phyloP scores from a whole-genome alignment of 306 rosid genomes.

The Acacia crassicarpa region DNA sequence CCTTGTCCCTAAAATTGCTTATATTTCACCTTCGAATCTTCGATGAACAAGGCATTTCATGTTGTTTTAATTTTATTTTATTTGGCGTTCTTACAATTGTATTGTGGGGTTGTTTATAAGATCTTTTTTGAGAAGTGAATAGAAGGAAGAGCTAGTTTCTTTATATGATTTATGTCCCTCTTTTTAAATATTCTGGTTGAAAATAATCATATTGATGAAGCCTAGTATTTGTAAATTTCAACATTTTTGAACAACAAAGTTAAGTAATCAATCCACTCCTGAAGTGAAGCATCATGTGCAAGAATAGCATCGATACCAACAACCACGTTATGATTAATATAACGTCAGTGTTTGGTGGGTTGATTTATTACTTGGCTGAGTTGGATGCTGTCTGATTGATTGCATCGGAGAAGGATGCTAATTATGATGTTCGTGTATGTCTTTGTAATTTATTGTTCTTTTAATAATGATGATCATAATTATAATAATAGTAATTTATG shows the following conservation, averaged over 20 bases:
- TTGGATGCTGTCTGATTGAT: neutral
- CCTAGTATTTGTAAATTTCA: neutral
- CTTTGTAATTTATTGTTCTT: slow-evolving; percentile 18
- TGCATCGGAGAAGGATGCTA: neutral
- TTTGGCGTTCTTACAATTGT: neutral
- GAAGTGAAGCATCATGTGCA: neutral
- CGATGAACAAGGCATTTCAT: neutral
- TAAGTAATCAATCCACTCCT: neutral
- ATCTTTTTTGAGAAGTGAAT: neutral
- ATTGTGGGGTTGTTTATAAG: neutral
- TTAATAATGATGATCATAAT: neutral
- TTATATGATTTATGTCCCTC: neutral
- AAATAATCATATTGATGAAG: neutral
- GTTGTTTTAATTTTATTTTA: neutral
- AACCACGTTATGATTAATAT: neutral
- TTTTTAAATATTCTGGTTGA: neutral
- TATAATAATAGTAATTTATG: slow-evolving; percentile 9
- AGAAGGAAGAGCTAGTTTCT: neutral
- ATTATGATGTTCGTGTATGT: slow-evolving; percentile 8
- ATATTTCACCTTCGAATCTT: neutral
- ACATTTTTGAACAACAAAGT: neutral
- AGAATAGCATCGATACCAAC: neutral
- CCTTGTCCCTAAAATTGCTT: neutral
- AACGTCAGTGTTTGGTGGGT: neutral
- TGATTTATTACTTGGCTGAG: neutral